These are phyloP conservation scores for Candida berthetii DNA, from an alignment of 805 yeast genomes.

Conservation along the genomic window DNA sequence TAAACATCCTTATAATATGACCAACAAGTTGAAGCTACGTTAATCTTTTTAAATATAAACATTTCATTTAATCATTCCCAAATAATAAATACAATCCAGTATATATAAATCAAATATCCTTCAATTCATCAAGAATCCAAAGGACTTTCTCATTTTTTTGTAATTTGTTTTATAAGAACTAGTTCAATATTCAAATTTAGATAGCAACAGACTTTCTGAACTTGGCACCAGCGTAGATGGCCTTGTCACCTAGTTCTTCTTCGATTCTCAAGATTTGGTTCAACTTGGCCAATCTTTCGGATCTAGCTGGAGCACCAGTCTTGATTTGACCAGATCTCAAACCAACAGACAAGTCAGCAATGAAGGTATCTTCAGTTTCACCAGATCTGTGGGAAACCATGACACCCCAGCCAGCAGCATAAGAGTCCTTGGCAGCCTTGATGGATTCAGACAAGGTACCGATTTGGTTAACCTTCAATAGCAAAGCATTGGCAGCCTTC, in stretches of 20 bases:
- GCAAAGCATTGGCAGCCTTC: constrained; percentile 92
- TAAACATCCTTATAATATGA: no score
- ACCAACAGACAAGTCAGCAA: constrained; percentile 97
- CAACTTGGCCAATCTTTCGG: constrained; percentile 98
- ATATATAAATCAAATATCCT: no score
- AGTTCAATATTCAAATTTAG: no score
- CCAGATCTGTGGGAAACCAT: constrained; percentile 99
- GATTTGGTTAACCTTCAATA: constrained; percentile 98
- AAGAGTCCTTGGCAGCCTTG: constrained; percentile 93
- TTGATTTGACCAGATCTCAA: constrained; percentile 97
- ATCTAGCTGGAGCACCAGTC: constrained; percentile 99
- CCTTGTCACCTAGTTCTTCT: constrained; percentile 98
- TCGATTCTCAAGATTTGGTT: constrained; percentile 98
- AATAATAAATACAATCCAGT: background rate
- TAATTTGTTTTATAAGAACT: no score
- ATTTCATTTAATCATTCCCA: background rate
- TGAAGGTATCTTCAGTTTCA: constrained; percentile 98
- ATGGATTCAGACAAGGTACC: constrained; percentile 96
- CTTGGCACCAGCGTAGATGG: constrained; percentile 88
- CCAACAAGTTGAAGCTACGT: no score
- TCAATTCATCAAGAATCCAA: no score
- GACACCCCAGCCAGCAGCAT: constrained; percentile 98
- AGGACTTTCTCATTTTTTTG: no score
- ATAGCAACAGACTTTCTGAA: constrained; percentile 52
- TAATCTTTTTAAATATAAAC: no score